Evolutionary conservation across 805 yeast genomes (phyloP), one percentile per base, ranked within the genome.

Genomic region (Ogataea corticis): DNA sequence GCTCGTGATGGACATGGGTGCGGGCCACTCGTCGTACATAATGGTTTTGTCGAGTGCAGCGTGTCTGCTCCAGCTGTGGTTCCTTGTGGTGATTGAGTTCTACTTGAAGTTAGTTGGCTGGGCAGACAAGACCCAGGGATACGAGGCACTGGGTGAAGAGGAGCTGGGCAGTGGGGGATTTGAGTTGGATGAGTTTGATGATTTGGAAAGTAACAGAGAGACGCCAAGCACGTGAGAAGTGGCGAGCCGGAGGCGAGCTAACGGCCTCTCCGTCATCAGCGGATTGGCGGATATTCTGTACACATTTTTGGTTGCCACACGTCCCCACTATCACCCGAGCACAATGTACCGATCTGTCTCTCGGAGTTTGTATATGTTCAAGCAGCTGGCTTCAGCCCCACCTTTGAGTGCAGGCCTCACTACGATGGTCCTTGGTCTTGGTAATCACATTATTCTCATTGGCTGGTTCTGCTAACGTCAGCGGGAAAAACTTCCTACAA

Each of bases 21-120:
- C 96, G 3, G 96, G 87, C 65, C 94, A 87, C 56, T 81, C 92
- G 39, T 80, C 96, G 0, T 92, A 92, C 64, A 77, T 87, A 30
- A 69, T 92, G 67, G 77, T 84, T 4, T 72, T 85, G 4, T 66
- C 82, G 11, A 79, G 91, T 6, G 87, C 87, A 0, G 91, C 95
- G 0, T 85, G 87, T 56, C 52, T 88, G 52, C 71, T 87, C 2
- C 80, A 75, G 56, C 66, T 89, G 32, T 83, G 89, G 85, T 69
- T 85, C 45, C 61, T 85, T 31, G 53, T 77, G n/a, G 60, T 86
- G 38, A 45, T 88, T 18, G 77, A 77, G 38, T 67, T 84, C 2
- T 89, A 86, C 62, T 63, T 83, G 48, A 63, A 59, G 40, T 57
- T 81, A n/a, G 56, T 51, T 19, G 74, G 62, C 34, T 65, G 62